Conservation (phyloP, 1,139 yeast species). For the Candida smagusa region DNA sequence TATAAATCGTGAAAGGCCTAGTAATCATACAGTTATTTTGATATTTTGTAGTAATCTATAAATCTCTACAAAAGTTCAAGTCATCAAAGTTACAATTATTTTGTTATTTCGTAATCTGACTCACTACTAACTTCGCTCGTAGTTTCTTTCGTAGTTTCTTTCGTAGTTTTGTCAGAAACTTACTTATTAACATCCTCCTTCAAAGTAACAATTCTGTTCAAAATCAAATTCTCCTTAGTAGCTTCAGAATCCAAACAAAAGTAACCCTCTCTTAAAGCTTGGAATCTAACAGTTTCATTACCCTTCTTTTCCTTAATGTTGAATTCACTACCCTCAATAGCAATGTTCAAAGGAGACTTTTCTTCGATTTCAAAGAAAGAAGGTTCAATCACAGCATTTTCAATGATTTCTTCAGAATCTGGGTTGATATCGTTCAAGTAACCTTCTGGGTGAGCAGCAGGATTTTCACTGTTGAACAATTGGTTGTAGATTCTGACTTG, state of each 20-base stretch:
- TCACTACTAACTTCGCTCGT: too few species aligned
- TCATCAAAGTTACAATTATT: too few species aligned
- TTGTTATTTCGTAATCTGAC: too few species aligned
- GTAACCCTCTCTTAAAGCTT: slow-evolving; percentile 95
- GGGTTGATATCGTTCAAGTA: slow-evolving; percentile 80
- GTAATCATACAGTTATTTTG: too few species aligned
- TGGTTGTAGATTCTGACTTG: slow-evolving; percentile 89
- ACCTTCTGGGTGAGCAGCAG: slow-evolving; percentile 84
- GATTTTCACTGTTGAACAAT: slow-evolving; percentile 88
- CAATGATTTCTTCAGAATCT: slow-evolving; percentile 67
- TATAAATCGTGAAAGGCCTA: too few species aligned
- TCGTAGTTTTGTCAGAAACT: too few species aligned
- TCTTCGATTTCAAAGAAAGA: slow-evolving; percentile 66
- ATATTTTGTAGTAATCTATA: too few species aligned
- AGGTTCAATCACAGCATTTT: slow-evolving; percentile 72
- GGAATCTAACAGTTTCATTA: slow-evolving; percentile 92
- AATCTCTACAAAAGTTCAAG: too few species aligned
- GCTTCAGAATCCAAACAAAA: slow-evolving; percentile 88
- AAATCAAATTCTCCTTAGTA: slow-evolving; percentile 50
- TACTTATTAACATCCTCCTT: slow-evolving; percentile 62
- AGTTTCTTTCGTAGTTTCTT: too few species aligned
- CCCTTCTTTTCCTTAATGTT: slow-evolving; percentile 60
- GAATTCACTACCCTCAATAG: slow-evolving; percentile 63
- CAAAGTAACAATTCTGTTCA: slow-evolving; percentile 87
- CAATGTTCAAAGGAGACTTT: slow-evolving; percentile 76